Base-by-base conservation (phyloP, 345 rosid genomes). In the Rubroshorea leprosula region DNA sequence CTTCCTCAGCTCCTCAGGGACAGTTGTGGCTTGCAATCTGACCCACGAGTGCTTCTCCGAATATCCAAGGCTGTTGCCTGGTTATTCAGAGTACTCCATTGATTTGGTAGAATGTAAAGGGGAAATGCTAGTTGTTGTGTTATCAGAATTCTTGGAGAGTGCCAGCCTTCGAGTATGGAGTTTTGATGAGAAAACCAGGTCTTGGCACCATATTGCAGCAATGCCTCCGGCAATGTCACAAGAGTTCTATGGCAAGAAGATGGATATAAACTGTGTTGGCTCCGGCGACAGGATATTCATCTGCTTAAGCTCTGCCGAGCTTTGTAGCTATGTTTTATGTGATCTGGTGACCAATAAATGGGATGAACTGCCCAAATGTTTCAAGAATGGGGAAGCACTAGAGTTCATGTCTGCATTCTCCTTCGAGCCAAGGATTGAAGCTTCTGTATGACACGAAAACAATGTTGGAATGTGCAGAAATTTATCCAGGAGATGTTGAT, bases 221-320 rank as follows among this genome's bases (percentile, higher is more conserved):
- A 83, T 90, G 89, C 96, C 96, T 52, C 89, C 96, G 1, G 63
- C 91, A 1, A 70, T 90, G 91, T 83, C 96, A 10, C 89, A 85
- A 44, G 96, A 82, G 58, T 78, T 87, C 18, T 83, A 77, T 11
- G 91, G 85, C 53, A 85, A 77, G 70, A 85, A 76, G 64, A 85
- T 80, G 53, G 96, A 87, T 49, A 74, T 90, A 49, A 90, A 90
- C 83, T 90, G 97, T 35, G 83, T 82, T 2, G 94, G 94, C 23
- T 77, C 69, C 11, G 87, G 90, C 23, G 72, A 74, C 55, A 81
- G 66, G 68, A 76, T 90, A 20, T 75, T 90, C 21, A 69, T 87
- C 41, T 90, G 97, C 81, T 71, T 85, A 45, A 87, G 75, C 68
- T 80, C 87, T 5, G 65, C 70, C 2, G 89, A 80, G 68, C 51